Evolutionary conservation across 768 basidiomycete species (phyloP), one percentile per base, ranked within the genome.

Genomic region (Strobilomyces echinocephalus): DNA sequence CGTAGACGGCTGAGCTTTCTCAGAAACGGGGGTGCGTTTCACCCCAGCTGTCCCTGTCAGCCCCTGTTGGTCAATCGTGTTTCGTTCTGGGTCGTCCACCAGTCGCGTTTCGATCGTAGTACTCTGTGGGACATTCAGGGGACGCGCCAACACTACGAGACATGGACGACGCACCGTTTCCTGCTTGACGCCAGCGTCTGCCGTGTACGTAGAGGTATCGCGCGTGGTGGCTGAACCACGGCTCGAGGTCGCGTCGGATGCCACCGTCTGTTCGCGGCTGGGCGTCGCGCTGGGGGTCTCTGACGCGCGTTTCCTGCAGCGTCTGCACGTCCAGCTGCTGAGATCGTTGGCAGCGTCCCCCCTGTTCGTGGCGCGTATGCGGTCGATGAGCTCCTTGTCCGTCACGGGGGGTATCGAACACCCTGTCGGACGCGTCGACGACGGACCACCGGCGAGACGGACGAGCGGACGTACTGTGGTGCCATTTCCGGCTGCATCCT

Each of bases 401-500:
- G 56, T 57, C 41, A 72, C 31, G 1, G 67, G 64, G 8, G 70
- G 72, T 49, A 63, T 62, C 30, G 67, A 69, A 51, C 72, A 73
- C 52, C 67, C 70, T 72, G 48, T 21, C 1, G 28, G 11, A 10
- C 7, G 12, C 2, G 39, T 55, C 28, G 33, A 54, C 49, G 24
- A 41, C 30, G 30, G 48, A 20, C 36, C 44, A 52, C 52, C 30
- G 1, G 26, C 9, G 24, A 35, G 31, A 24, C 8, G 15, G 15
- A 30, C 5, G 7, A 33, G 10, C 9, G 16, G 51, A 63, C 63
- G 14, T 62, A 63, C 62, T 56, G 51, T 63, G 73, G 46, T 74
- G 73, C 74, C 74, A 74, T 0, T 58, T 48, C 59, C 58, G 73
- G 42, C 33, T 58, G 53, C 73, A 74, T 46, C 53, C 56, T 16